Percentiles rank a stretch among this genome's conserved stretches.
Conservation (phyloP, 305 asterid genomes). For the Vinca major region DNA sequence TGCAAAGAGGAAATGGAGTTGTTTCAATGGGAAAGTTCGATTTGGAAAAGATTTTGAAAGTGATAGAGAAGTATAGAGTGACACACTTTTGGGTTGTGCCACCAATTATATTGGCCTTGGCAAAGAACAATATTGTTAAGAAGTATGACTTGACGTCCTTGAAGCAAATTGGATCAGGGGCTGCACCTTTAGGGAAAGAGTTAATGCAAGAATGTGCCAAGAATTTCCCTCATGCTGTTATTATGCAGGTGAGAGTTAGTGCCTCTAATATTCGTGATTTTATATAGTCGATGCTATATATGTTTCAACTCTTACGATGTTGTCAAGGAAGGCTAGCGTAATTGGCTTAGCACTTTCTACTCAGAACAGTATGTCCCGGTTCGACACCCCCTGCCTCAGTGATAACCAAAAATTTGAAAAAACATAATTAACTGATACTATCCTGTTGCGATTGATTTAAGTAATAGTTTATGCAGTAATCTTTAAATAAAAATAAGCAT, state of each 20-base stretch:
- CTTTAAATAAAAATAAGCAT: neutral
- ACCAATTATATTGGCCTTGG: constrained; percentile 69
- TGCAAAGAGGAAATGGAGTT: constrained; percentile 73
- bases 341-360: too few species aligned
- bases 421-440: too few species aligned
- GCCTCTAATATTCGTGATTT: neutral
- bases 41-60: constrained; percentile 48
- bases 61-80: constrained; percentile 49
- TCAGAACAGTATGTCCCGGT: too few species aligned
- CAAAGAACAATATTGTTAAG: constrained; percentile 43
- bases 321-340: neutral
- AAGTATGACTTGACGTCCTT: constrained; percentile 55
- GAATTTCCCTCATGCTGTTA: constrained; percentile 60
- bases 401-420: too few species aligned
- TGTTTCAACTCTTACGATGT: neutral
- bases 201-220: constrained; percentile 91
- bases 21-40: constrained; percentile 70
- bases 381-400: too few species aligned
- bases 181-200: constrained; percentile 85
- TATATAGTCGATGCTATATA: neutral
- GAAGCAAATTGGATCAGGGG: constrained; percentile 82
- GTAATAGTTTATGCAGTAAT: neutral
- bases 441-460: neutral
- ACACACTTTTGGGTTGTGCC: constrained; percentile 85
- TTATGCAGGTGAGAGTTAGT: constrained; percentile 43